Percentiles rank a stretch among this genome's conserved stretches.
phyloP scores from a whole-genome alignment of 345 rosid genomes.

The Hypericum perforatum region DNA sequence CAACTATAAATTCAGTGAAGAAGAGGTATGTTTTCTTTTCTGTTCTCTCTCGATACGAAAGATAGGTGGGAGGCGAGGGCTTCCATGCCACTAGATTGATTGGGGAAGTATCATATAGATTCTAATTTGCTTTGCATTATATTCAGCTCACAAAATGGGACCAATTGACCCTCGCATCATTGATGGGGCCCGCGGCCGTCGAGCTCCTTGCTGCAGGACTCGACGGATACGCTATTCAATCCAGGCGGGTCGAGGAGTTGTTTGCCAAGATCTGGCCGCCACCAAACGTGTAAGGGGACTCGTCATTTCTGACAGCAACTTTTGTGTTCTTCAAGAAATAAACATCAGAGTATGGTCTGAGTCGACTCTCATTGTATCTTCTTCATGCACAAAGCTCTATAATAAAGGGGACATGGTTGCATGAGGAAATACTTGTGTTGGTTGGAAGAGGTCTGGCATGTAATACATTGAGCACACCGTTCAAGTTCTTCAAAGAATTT shows the following conservation, averaged over 20 bases:
- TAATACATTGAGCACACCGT: no score
- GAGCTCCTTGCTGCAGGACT: slow-evolving; percentile 77
- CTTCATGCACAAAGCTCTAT: no score
- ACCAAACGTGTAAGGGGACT: slow-evolving; percentile 54
- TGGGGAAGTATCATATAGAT: no score
- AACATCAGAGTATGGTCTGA: slow-evolving; percentile 12
- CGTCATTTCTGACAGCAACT: neutral
- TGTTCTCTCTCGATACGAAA: neutral
- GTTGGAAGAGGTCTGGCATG: no score
- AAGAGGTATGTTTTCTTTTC: slow-evolving; percentile 50
- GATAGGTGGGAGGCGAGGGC: neutral
- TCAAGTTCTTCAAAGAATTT: no score
- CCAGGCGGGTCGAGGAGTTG: slow-evolving; percentile 62
- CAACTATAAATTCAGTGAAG: slow-evolving; percentile 52
- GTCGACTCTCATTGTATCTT: no score
- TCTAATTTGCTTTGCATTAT: slow-evolving; percentile 2
- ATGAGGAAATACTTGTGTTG: no score
- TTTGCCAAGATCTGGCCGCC: slow-evolving; percentile 97
- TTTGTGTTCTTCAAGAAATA: slow-evolving; percentile 19
- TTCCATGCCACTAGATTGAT: no score
- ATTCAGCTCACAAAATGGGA: slow-evolving; percentile 72
- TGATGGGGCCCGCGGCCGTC: slow-evolving; percentile 89
- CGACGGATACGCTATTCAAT: slow-evolving; percentile 65
- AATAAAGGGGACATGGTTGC: no score
- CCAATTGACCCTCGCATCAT: slow-evolving; percentile 65